A percentile compares a stretch with the other conserved stretches of the same genome.
Conservation (phyloP, 345 rosid genomes). For the Carallia pectinifolia region DNA sequence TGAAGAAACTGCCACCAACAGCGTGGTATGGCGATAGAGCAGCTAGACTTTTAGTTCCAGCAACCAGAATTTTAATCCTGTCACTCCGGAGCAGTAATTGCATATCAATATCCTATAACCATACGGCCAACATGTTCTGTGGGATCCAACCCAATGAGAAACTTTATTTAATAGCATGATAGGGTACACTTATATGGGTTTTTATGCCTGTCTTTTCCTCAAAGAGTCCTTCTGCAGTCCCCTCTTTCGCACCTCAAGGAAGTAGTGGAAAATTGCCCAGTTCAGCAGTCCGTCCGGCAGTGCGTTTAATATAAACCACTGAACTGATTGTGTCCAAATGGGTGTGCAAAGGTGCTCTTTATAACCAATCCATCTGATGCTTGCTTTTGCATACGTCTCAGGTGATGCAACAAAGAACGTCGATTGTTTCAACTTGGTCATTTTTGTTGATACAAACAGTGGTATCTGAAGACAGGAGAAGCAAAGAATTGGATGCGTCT, state of each 20-base stretch:
- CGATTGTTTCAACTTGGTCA: constrained; percentile 24
- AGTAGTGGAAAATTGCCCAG: constrained; percentile 7
- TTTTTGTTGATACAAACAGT: constrained; percentile 39
- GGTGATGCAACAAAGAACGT: constrained; percentile 32
- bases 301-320: constrained; percentile 18
- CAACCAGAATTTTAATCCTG: too few species aligned
- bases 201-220: neutral
- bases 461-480: constrained; percentile 31
- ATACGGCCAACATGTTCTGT: too few species aligned
- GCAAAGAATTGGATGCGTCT: too few species aligned
- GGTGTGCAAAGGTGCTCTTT: constrained; percentile 35
- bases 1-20: too few species aligned
- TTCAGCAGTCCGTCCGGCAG: constrained; percentile 23
- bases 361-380: constrained; percentile 45
- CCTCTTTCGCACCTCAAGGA: constrained; percentile 5
- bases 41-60: too few species aligned
- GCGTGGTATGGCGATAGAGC: too few species aligned
- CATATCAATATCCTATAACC: too few species aligned
- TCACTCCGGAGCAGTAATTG: too few species aligned
- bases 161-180: neutral
- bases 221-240: constrained; percentile 3
- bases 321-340: constrained; percentile 39
- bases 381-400: constrained; percentile 34
- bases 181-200: neutral
- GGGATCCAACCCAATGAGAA: too few species aligned